Percentiles rank a stretch among this genome's conserved stretches.
These are phyloP conservation scores for Multifurca ochricompacta DNA, from an alignment of 768 basidiomycete genomes.

Conservation along the genomic window DNA sequence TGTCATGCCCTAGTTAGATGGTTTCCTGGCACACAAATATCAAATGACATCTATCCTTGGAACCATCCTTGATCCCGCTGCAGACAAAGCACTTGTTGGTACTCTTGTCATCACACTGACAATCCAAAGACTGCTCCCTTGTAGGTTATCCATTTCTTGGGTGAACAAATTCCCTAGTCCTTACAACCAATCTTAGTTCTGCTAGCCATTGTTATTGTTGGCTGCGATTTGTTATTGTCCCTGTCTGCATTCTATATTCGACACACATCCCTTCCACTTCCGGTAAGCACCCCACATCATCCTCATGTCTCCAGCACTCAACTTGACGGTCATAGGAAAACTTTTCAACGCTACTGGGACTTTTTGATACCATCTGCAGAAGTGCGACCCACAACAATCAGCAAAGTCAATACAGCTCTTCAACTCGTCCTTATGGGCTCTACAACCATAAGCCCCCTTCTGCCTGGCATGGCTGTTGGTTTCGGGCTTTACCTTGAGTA, in stretches of 20 bases:
- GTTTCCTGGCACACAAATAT: constrained; percentile 78
- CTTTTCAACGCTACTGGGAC: constrained; percentile 88
- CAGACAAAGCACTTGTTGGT: constrained; percentile 93
- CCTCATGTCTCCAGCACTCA: background rate
- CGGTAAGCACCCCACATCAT: constrained; percentile 43
- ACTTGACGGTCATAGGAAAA: constrained; percentile 65
- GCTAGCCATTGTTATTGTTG: constrained; percentile 77
- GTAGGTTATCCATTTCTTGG: constrained; percentile 40
- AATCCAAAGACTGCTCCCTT: constrained; percentile 74
- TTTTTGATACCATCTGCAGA: constrained; percentile 92
- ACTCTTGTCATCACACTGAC: constrained; percentile 82
- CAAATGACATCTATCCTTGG: constrained; percentile 86
- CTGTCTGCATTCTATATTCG: constrained; percentile 89
- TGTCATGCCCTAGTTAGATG: constrained; percentile 75
- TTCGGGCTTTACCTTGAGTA: constrained; percentile 65
- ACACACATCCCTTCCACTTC: constrained; percentile 78
- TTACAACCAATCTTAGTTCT: constrained; percentile 49
- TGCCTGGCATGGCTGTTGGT: constrained; percentile 49
- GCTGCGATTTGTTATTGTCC: constrained; percentile 78
- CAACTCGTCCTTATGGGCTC: constrained; percentile 86
- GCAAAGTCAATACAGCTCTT: constrained; percentile 90
- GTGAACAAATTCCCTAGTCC: background rate
- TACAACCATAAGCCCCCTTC: constrained; percentile 76
- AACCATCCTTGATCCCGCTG: constrained; percentile 91
- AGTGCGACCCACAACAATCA: constrained; percentile 86